These are phyloP conservation scores for Hypoxylon fragiforme DNA, from an alignment of 495 filamentous ascomycete species.

Conservation along the genomic window DNA sequence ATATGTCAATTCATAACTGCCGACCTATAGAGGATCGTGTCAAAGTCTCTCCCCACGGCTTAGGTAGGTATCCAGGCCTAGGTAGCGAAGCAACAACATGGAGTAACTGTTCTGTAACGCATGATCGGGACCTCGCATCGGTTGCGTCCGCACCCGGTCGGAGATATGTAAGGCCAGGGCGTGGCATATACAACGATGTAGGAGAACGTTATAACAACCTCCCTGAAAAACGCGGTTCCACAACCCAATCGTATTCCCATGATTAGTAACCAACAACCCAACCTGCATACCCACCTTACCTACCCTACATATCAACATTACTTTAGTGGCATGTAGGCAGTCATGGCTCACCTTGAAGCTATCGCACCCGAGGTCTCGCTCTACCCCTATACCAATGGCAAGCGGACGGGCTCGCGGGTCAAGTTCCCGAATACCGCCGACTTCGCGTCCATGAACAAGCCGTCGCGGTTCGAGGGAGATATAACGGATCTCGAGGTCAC, in stretches of 20 bases:
- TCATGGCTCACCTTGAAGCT: conserved; percentile 53
- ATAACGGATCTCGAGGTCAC: conserved; percentile 53
- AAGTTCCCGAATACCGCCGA: conserved; percentile 52
- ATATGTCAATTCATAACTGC: conserved; percentile 24
- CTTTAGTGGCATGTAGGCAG: no score
- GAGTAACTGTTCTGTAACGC: conserved; percentile 10
- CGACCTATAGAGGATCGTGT: conserved; percentile 14
- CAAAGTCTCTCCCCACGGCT: conserved; percentile 9
- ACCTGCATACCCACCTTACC: no score
- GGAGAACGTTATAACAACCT: conserved; percentile 12
- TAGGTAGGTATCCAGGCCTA: conserved; percentile 8
- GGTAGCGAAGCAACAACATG: conserved; percentile 11
- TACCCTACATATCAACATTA: no score
- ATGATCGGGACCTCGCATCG: conserved; percentile 12
- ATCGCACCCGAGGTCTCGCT: conserved; percentile 43
- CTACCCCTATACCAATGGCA: conserved; percentile 41
- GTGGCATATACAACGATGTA: conserved; percentile 21
- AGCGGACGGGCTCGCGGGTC: conserved; percentile 40
- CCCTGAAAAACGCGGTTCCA: not conserved
- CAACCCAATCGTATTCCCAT: conserved; percentile 15
- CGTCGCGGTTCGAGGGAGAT: conserved; percentile 52
- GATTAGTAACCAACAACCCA: conserved; percentile 14
- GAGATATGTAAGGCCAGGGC: not conserved
- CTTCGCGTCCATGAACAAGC: conserved; percentile 54
- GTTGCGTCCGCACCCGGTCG: not conserved